phyloP scores from a whole-genome alignment of 108 stramenopile genomes.

The Skeletonema menzelii region DNA sequence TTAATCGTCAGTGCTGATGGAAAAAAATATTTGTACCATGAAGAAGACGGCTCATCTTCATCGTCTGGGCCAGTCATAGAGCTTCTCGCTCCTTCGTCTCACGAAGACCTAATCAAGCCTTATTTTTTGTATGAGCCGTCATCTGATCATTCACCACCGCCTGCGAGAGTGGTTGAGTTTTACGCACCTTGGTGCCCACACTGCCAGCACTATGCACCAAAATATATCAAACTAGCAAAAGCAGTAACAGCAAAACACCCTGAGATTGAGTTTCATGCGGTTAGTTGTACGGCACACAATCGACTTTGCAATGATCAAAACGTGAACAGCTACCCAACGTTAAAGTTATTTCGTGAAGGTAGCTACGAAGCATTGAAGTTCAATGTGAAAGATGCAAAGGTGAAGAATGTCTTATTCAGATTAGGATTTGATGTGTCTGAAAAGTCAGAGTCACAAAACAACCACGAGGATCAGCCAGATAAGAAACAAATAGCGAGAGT shows the following conservation, averaged over 20 bases:
- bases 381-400: conserved; percentile 29
- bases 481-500: conserved; percentile 12
- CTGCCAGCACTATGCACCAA: conserved; percentile 39
- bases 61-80: conserved; percentile 19
- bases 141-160: conserved; percentile 14
- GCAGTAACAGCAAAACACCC: conserved; percentile 30
- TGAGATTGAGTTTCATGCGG: conserved; percentile 64
- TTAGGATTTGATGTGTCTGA: conserved; percentile 31
- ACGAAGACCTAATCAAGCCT: conserved; percentile 10
- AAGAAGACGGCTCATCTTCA: conserved; percentile 1
- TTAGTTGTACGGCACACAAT: conserved; percentile 69
- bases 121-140: conserved; percentile 28
- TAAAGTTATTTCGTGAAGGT: conserved; percentile 51
- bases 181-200: conserved; percentile 56
- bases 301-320: conserved; percentile 58
- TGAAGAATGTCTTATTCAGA: conserved; percentile 25
- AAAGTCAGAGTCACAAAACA: not conserved
- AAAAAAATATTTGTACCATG: conserved; percentile 25
- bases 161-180: conserved; percentile 42
- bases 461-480: not conserved
- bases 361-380: conserved; percentile 32
- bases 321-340: conserved; percentile 50
- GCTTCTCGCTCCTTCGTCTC: not conserved
- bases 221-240: conserved; percentile 59
- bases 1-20: not conserved